Evolutionary conservation across 257 asterid species (phyloP).

Genomic region (Solanum ossicruentum): DNA sequence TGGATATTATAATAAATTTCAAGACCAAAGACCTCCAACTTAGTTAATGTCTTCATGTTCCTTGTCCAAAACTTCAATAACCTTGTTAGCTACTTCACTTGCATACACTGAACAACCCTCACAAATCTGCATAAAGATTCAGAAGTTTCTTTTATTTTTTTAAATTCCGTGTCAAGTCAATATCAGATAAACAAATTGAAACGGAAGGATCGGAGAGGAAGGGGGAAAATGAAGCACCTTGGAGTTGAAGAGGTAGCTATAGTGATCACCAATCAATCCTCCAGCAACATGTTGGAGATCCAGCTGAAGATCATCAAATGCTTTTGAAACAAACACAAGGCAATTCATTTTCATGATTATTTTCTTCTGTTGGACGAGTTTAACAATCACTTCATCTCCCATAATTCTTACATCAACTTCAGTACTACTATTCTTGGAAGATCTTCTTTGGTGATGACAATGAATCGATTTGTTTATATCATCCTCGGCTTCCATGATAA

Average conservation of each 20-base stretch:
- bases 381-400: slow-evolving; percentile 67
- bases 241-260: slow-evolving; percentile 63
- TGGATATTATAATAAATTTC: background rate
- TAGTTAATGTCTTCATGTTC: background rate
- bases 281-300: slow-evolving; percentile 85
- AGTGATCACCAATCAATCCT: slow-evolving; percentile 74
- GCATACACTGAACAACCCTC: background rate
- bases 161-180: background rate
- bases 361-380: slow-evolving; percentile 52
- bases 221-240: slow-evolving; percentile 29
- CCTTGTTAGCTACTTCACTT: background rate
- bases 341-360: slow-evolving; percentile 46
- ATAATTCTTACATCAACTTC: slow-evolving; percentile 73
- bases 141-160: background rate
- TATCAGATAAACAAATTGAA: background rate
- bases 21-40: background rate
- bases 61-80: background rate
- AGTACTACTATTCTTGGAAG: slow-evolving; percentile 16
- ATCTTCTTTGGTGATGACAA: slow-evolving; percentile 16
- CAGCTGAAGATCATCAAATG: slow-evolving; percentile 65
- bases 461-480: slow-evolving; percentile 22
- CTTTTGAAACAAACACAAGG: slow-evolving; percentile 48
- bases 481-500: slow-evolving; percentile 9
- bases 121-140: background rate
- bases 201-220: background rate